Evolutionary conservation across 1,139 yeast species (phyloP).

Genomic region (Meyerozyma guilliermondii): DNA sequence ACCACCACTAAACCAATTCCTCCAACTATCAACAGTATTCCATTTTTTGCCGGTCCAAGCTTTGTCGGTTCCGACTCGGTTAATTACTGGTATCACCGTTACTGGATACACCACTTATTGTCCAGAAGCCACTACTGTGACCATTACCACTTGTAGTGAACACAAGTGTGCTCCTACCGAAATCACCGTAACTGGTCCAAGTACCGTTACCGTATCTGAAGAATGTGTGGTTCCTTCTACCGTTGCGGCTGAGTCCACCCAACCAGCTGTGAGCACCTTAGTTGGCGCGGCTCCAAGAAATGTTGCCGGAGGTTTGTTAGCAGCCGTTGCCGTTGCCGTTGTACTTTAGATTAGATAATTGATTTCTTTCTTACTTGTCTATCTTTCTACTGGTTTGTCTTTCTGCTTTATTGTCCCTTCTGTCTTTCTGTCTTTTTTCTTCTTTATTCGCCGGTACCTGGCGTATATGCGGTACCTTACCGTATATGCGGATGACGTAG

Average conservation of each 20-base stretch:
- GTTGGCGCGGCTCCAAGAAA: conserved; percentile 8
- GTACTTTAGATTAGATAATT: not conserved
- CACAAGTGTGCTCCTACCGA: conserved; percentile 9
- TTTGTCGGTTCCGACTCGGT: too few species aligned
- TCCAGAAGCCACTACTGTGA: conserved; percentile 13
- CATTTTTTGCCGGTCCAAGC: too few species aligned
- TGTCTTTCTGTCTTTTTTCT: too few species aligned
- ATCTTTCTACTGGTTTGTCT: not conserved
- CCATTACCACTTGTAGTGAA: conserved; percentile 13
- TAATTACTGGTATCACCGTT: conserved; percentile 12
- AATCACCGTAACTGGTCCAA: conserved; percentile 11
- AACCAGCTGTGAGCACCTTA: conserved; percentile 2
- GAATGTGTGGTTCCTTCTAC: conserved; percentile 8
- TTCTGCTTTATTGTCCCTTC: not conserved
- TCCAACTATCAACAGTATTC: too few species aligned
- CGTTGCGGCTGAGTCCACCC: conserved; percentile 8
- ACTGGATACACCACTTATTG: conserved; percentile 17
- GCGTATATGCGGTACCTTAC: too few species aligned
- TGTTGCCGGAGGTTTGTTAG: conserved; percentile 15
- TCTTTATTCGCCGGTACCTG: too few species aligned
- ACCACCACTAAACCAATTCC: too few species aligned
- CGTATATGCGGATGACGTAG: too few species aligned
- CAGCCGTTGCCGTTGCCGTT: conserved; percentile 16
- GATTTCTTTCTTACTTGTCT: too few species aligned
- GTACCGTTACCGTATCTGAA: conserved; percentile 14